Percentiles rank a stretch among this genome's conserved stretches.
Conservation (phyloP, 768 basidiomycete genomes). For the Cytidiella melzeri region DNA sequence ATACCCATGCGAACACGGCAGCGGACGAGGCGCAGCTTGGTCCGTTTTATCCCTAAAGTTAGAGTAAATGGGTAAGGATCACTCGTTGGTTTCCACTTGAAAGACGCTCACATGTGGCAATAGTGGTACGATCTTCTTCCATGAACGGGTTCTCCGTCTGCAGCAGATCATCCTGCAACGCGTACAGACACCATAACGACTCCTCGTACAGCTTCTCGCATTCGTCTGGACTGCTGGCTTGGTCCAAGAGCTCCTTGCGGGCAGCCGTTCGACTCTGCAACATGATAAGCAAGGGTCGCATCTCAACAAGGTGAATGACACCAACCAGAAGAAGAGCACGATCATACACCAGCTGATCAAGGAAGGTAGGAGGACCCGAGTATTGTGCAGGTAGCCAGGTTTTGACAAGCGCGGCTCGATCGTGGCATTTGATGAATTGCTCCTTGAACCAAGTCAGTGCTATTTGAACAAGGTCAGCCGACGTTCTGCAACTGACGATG, state of each 20-base stretch:
- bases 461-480: conserved; percentile 25
- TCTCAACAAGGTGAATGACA: conserved; percentile 12
- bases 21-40: conserved; percentile 75
- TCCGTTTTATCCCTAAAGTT: conserved; percentile 71
- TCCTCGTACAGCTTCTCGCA: conserved; percentile 95
- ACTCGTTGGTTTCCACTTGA: no score
- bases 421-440: conserved; percentile 91
- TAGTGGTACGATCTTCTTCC: conserved; percentile 77
- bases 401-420: conserved; percentile 83
- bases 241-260: conserved; percentile 80
- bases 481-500: not conserved
- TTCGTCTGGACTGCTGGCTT: conserved; percentile 67
- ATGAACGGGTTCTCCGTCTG: conserved; percentile 79
- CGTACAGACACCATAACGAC: conserved; percentile 89
- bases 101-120: conserved; percentile 57
- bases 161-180: conserved; percentile 82
- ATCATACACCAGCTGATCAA: conserved; percentile 91
- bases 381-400: conserved; percentile 83
- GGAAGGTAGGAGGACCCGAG: conserved; percentile 73
- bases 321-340: conserved; percentile 80
- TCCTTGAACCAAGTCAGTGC: conserved; percentile 88
- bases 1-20: conserved; percentile 74
- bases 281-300: not conserved
- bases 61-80: not conserved
- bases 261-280: conserved; percentile 87